Base-by-base conservation (phyloP, 768 basidiomycete genomes). In the Termitomyces sp. region DNA sequence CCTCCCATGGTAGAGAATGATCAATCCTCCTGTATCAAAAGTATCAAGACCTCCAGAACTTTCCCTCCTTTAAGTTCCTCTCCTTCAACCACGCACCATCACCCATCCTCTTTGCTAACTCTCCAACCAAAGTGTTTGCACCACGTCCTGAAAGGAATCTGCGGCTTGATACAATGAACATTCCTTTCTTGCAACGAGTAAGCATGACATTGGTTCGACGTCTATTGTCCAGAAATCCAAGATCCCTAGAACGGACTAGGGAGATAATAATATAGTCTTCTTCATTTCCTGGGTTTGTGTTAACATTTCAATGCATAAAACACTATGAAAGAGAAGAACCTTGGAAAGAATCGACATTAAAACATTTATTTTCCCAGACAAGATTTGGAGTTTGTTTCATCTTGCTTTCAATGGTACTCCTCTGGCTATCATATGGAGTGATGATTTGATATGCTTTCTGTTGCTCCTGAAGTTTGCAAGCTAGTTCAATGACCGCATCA, bases 161-260 rank as follows among this genome's bases (percentile, higher is more conserved):
- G 60, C 75, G 73, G 63, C 77, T 89, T 21, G 86, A 77, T 51
- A 87, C 75, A 62, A 94, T 87, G 57, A 84, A 84, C 90, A 93
- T 92, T 31, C 84, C 86, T 49, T 72, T 76, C 68, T 87, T 87
- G 77, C 87, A 91, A 37, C 92, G 82, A 46, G 85, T 87, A 8
- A 93, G 84, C 90, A 94, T 92, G 57, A 94, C 91, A 84, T 94
- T 93, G 53, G 88, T 86, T 17, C 92, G 79, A 29, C 86, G 79
- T 10, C 77, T 61, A 63, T 85, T 85, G 14, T 69, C 65, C 34
- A 94, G 74, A 61, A 94, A 94, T 5, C 91, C 92, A 46, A 87
- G 73, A 0, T 70, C 74, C 21, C 70, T 73, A 50, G 76, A 73
- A 31, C 90, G 78, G 8, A 89, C 88, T 54, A 90, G 62, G 31